Base-by-base conservation (phyloP, 495 filamentous ascomycete species). In the Penicillium arizonense region DNA sequence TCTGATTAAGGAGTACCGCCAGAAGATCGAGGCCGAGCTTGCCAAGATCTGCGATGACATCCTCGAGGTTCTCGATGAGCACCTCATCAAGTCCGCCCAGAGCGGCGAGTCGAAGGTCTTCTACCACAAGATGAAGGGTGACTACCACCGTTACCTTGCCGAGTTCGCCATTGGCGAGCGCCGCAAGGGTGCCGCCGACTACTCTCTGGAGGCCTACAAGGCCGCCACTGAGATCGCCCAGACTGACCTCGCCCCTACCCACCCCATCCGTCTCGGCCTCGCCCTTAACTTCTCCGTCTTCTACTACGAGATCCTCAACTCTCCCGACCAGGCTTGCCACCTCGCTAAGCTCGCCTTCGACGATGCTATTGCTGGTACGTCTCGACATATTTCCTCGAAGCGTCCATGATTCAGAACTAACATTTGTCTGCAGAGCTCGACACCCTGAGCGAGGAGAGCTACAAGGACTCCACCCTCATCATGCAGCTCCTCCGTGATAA, bases 121-220 rank as follows among this genome's bases (percentile, higher is more conserved):
- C 80, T 98, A 98, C 82, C 94, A 98, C 88, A 98, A 98, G 87
- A 98, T 98, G 94, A 98, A 97, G 88, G 94, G 94, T 74, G 94
- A 98, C 78, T 98, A 98, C 79, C 95, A 97, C 87, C 92, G 94
- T 71, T 98, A 98, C 71, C 89, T 98, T 38, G 94, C 94, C 67
- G 94, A 98, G 80, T 98, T 98, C 73, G 95, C 94, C 66, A 81
- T 90, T 74, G 94, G 94, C 70, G 94, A 98, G 72, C 91, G 90
- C 78, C 94, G 94, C 81, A 98, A 97, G 87, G 83, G 84, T 72
- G 93, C 95, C 56, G 94, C 94, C 71, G 91, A 92, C 71, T 88
- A 90, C 74, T 96, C 94, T 41, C 89, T 96, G 64, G 94, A 97
- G 82, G 95, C 94, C 52, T 98, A 98, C 87, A 97, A 97, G 80